Conservation (phyloP, 78 protist species). For the Protostelium mycophagum region DNA sequence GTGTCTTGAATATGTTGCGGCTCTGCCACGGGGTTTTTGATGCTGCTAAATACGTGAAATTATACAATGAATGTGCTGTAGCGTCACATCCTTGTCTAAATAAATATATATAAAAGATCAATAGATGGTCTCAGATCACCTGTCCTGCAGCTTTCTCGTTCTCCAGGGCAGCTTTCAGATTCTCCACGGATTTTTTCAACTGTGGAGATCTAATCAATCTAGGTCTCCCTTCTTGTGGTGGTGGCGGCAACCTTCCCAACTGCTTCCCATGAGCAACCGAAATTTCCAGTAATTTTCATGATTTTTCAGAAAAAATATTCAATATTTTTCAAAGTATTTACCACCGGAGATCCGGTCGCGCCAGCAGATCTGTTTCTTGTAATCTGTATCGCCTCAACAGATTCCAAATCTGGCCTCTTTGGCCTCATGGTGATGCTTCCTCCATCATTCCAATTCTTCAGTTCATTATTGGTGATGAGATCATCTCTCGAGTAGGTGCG, state of each 20-base stretch:
- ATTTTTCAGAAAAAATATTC: too few relatives aligned
- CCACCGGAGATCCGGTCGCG: background rate
- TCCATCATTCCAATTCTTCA: too few relatives aligned
- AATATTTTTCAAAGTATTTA: background rate
- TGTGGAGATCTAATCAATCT: background rate
- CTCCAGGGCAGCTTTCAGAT: background rate
- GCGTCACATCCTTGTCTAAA: too few relatives aligned
- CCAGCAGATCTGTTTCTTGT: background rate
- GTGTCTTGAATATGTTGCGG: background rate
- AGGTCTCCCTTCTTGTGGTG: background rate
- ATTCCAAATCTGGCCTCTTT: background rate
- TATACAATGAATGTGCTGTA: too few relatives aligned
- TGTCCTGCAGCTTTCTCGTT: too few relatives aligned
- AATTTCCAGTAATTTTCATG: too few relatives aligned
- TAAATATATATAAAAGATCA: too few relatives aligned
- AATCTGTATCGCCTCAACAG: background rate
- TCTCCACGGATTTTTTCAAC: too few relatives aligned
- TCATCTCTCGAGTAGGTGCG: too few relatives aligned
- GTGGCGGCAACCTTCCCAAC: background rate
- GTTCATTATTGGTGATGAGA: too few relatives aligned
- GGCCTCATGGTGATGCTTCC: background rate
- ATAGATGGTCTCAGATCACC: too few relatives aligned
- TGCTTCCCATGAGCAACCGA: too few relatives aligned
- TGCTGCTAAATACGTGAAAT: background rate
- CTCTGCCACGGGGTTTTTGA: background rate